Evolutionary conservation across 768 basidiomycete species (phyloP), one percentile per base, ranked within the genome.

Genomic region (Hirschioporus abietinus): DNA sequence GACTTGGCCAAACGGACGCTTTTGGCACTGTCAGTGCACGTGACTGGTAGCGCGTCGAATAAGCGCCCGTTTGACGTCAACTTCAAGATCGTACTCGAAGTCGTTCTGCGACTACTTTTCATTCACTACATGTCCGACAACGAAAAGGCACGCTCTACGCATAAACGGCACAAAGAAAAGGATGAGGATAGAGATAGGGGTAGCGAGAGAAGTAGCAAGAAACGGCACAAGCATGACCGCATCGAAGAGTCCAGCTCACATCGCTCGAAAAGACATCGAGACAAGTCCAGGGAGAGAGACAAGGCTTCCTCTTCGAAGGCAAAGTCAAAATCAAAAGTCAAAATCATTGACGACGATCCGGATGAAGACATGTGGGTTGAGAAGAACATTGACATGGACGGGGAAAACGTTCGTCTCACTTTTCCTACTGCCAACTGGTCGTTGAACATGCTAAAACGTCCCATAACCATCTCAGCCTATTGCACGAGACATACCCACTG

Each of bases 341-440:
- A 74, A 8, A 80, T 86, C 35, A 79, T 84, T 0, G 93, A 93
- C 73, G 90, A 95, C 72, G 82, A 83, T 18, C 80, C 86, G 68
- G 88, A 87, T 73, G 87, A 88, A 20, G 88, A 88, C 65, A 84
- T 93, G 79, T 95, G 94, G 94, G 84, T 88, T 25, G 95, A 95
- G 79, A 93, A 92, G 81, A 92, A 92, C 70, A 87, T 93, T 42
- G 88, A 88, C 72, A 84, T 88, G 79, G 89, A 89, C 64, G 88
- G 90, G 20, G 89, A 91, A 76, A 80, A 82, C 73, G 91, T 93
- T 74, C 70, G 87, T 82, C 7, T 66, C 73, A n/a, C 42, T 30
- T 20, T 57, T 35, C 35, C 35, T 18, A 70, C 68, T 67, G 67
- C n/a, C n/a, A 70, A 63, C 35, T 35, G 52, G 4, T 27, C n/a